Base-by-base conservation (phyloP, 2,329 filamentous ascomycete species). In the Colletotrichum euphorbiae region DNA sequence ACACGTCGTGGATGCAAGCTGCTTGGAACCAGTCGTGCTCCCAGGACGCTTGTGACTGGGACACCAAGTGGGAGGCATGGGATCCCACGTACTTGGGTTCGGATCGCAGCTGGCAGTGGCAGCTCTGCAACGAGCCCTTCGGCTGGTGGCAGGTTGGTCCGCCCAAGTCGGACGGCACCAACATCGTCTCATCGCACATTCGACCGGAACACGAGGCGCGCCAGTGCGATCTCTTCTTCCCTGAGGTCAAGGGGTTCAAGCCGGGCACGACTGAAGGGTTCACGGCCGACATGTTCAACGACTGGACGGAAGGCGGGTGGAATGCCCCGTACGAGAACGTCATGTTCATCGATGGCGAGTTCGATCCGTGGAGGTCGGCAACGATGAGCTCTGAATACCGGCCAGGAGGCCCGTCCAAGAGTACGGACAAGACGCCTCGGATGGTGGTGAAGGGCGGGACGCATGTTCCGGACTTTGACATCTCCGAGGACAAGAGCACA, bases 121-220 rank as follows among this genome's bases (percentile, higher is more conserved):
- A 68, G 21, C 64, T 70, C 21, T 70, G 67, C 46, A 70, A 70
- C 59, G 67, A 69, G 42, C 60, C 66, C 33, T 48, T 68, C 13
- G 64, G 63, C 3, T 68, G 65, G 61, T 69, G 61, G 54, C 66
- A 69, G 6, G 40, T 64, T 2, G 66, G 61, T 1, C 67, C 67
- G 31, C 50, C 48, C 17, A 33, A 45, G 33, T 67, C 67, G 9
- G 50, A 69, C 31, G 62, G 67, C 24, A 69, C 42, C 19, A 57
- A 61, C 28, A 52, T 69, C 50, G 67, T 57, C 31, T 69, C 67
- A 13, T 56, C 55, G 19, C 31, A 67, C 21, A 28, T 62, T 6
- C 56, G 56, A 24, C 57, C 45, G 15, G 50, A 24, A 3, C 51
- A 62, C 45, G 33, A 58, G 8, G 17, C 33, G 50, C 50, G 56